Percentiles rank a stretch among this genome's conserved stretches.
Conservation (phyloP, 2,329 filamentous ascomycete species). For the Neoarthrinium moseri region DNA sequence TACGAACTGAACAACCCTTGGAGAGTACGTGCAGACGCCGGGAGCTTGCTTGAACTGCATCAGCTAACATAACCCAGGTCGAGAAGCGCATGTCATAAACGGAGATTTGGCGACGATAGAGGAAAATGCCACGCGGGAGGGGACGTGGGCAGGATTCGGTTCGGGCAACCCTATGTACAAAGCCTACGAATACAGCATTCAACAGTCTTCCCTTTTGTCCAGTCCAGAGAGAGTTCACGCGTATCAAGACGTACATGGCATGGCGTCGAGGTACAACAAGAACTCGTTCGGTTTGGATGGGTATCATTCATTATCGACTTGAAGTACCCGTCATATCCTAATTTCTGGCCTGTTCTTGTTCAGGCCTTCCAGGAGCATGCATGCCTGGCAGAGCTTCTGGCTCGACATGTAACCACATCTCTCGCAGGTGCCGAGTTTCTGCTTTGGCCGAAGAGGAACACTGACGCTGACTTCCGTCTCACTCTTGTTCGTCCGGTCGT, state of each 20-base stretch:
- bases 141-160: not conserved
- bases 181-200: conserved; percentile 5
- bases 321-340: conserved; percentile 38
- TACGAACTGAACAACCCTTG: conserved; percentile 65
- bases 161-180: conserved; percentile 10
- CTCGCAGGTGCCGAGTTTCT: conserved; percentile 79
- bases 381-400: conserved; percentile 91
- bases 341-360: conserved; percentile 75
- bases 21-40: conserved; percentile 46
- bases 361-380: conserved; percentile 80
- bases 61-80: conserved; percentile 32
- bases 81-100: conserved; percentile 51
- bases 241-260: no score
- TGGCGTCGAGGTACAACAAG: not conserved
- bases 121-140: conserved; percentile 9
- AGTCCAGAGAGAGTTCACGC: not conserved
- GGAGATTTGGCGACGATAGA: conserved; percentile 8
- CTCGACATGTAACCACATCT: conserved; percentile 95
- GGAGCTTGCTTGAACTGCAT: conserved; percentile 9
- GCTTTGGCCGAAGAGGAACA: conserved; percentile 46
- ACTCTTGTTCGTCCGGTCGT: conserved; percentile 31
- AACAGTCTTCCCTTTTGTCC: conserved; percentile 1
- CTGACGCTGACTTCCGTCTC: conserved; percentile 18
- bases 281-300: not conserved
- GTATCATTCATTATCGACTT: not conserved